These are phyloP conservation scores for Actinomortierella wolfii DNA, from an alignment of 371 early-diverging fungal species.

Conservation along the genomic window DNA sequence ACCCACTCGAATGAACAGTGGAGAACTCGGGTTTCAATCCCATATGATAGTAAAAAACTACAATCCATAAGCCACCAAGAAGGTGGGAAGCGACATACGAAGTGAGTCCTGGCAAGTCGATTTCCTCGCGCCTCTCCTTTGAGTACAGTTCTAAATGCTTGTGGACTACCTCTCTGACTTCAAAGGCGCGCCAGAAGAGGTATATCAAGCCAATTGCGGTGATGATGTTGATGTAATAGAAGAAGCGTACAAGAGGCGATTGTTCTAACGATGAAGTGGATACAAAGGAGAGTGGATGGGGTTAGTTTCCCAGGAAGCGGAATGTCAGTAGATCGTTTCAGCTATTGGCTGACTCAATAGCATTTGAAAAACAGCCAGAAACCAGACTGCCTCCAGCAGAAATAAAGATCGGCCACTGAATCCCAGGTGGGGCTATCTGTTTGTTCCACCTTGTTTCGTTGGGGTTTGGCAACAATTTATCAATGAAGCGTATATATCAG, in stretches of 20 bases:
- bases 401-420: too few relatives aligned
- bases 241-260: constrained; percentile 19
- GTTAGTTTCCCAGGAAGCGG: too few relatives aligned
- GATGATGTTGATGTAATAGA: constrained; percentile 33
- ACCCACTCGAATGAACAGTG: too few relatives aligned
- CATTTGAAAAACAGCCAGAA: too few relatives aligned
- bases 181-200: constrained; percentile 30
- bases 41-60: too few relatives aligned
- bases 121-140: constrained; percentile 15
- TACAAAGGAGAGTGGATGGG: not conserved
- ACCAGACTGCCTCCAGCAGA: too few relatives aligned
- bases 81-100: constrained; percentile 15
- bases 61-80: too few relatives aligned
- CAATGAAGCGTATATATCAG: not conserved
- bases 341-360: too few relatives aligned
- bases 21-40: too few relatives aligned
- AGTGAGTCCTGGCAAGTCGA: constrained; percentile 18
- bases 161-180: constrained; percentile 7
- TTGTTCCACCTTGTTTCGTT: not conserved
- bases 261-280: constrained; percentile 3
- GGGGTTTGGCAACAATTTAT: not conserved
- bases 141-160: constrained; percentile 20
- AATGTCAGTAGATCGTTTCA: too few relatives aligned
- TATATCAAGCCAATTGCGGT: constrained; percentile 20
- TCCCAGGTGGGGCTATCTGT: not conserved